These are phyloP conservation scores for Comarum palustre DNA, from an alignment of 306 rosid species.

Conservation along the genomic window DNA sequence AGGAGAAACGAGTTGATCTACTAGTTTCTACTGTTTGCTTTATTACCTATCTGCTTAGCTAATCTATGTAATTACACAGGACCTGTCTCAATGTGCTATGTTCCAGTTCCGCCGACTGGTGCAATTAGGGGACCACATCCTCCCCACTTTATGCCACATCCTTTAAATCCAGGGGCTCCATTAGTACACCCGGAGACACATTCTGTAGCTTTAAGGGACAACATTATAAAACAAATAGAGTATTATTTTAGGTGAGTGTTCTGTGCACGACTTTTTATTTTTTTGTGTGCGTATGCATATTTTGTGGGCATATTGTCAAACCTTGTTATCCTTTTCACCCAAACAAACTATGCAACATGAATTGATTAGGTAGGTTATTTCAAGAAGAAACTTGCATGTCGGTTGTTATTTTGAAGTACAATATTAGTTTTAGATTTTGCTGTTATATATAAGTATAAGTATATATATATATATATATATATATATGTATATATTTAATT, in stretches of 20 bases:
- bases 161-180: conserved; percentile 49
- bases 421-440: no score
- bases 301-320: not conserved
- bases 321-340: not conserved
- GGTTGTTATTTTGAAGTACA: no score
- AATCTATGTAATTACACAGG: conserved; percentile 41
- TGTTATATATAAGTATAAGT: no score
- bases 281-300: not conserved
- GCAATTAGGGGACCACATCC: conserved; percentile 68
- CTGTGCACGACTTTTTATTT: conserved; percentile 8
- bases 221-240: conserved; percentile 75
- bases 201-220: conserved; percentile 45
- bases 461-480: no score
- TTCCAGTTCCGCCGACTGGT: conserved; percentile 60
- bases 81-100: conserved; percentile 66
- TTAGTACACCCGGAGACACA: conserved; percentile 50
- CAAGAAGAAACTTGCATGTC: no score
- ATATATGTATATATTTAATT: no score
- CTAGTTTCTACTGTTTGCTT: not conserved
- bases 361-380: not conserved
- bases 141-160: conserved; percentile 51
- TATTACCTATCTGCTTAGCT: not conserved
- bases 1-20: not conserved
- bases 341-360: no score
- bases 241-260: conserved; percentile 77